Conservation (phyloP, 805 yeast genomes). For the Candida bentonensis region DNA sequence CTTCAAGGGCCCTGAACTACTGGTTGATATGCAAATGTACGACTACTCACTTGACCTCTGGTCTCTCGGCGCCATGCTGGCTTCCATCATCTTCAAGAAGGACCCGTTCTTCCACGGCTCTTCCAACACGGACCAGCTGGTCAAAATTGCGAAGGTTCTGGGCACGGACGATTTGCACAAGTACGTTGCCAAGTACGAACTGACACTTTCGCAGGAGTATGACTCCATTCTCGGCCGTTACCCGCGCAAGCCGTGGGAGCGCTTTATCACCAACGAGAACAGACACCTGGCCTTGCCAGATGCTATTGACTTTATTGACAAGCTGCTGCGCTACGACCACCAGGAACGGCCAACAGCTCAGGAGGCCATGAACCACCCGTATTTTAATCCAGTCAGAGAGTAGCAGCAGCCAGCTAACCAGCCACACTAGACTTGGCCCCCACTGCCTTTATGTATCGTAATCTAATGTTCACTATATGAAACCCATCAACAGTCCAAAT, state of each 20-base stretch:
- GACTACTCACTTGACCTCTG: constrained; percentile 83
- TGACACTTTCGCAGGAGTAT: constrained; percentile 61
- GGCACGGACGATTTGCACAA: constrained; percentile 65
- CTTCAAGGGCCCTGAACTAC: constrained; percentile 83
- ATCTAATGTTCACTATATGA: too few species aligned
- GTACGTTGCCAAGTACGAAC: constrained; percentile 55
- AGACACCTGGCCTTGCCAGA: constrained; percentile 54
- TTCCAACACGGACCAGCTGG: constrained; percentile 82
- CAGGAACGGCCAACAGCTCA: constrained; percentile 76
- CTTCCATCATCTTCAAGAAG: constrained; percentile 73
- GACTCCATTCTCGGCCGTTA: constrained; percentile 59
- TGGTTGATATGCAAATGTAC: constrained; percentile 69
- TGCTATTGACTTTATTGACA: constrained; percentile 62
- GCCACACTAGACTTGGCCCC: too few species aligned
- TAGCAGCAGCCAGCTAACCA: constrained; percentile 4
- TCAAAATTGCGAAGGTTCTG: constrained; percentile 74
- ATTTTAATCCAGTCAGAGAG: constrained; percentile 31
- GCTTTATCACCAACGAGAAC: constrained; percentile 60
- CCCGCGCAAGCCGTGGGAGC: constrained; percentile 75
- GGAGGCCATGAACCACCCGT: constrained; percentile 73
- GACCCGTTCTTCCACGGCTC: constrained; percentile 91
- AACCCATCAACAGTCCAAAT: too few species aligned
- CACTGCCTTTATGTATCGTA: too few species aligned
- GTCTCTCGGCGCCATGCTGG: constrained; percentile 87
- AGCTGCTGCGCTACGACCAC: constrained; percentile 68